Evolutionary conservation across 805 yeast species (phyloP), one percentile per base, ranked within the genome.

Genomic region (Starmerella floricola): DNA sequence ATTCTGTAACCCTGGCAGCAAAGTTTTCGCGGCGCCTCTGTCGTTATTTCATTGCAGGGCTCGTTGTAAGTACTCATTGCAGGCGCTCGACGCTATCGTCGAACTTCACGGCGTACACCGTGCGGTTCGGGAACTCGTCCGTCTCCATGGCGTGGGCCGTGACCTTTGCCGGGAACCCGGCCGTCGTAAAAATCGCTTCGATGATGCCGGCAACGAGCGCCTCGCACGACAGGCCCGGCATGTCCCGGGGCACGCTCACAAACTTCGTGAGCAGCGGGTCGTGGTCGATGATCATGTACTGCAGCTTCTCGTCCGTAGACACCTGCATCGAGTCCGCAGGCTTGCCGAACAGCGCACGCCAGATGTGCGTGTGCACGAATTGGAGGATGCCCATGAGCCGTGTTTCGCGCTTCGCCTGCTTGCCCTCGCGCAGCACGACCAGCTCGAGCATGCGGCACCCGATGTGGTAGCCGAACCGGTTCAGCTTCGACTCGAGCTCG

Each of bases 181-280:
- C 67, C 4, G 79, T 67, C 53, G 81, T 91, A 44, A 85, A 63
- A 1, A 84, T 76, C 0, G 93, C 94, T 58, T 85, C 94, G 31
- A 84, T 69, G 13, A 85, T 70, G 0, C 95, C 95, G 0, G 94
- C 94, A 1, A 78, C 73, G 56, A 80, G 82, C 0, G 94, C 87
- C 13, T 79, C 77, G 55, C 91, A 81, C 55, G 80, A 82, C 54
- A 84, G 67, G 48, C 76, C 77, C 10, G 81, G 77, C 55, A 79
- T 76, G 49, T 85, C 94, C 51, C 73, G 74, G 2, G 95, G 95
- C 4, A 81, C 78, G 24, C 82, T 74, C 10, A 85, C 74, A 55
- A 69, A 85, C 52, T 72, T 73, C n/a, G 82, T 69, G 31, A 84
- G 66, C 35, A 81, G 52, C 5, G 95, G 95, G 12, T 67, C 58